Base-by-base conservation (phyloP, 73 alveolate species). In the Paramecium tetraurelia region DNA sequence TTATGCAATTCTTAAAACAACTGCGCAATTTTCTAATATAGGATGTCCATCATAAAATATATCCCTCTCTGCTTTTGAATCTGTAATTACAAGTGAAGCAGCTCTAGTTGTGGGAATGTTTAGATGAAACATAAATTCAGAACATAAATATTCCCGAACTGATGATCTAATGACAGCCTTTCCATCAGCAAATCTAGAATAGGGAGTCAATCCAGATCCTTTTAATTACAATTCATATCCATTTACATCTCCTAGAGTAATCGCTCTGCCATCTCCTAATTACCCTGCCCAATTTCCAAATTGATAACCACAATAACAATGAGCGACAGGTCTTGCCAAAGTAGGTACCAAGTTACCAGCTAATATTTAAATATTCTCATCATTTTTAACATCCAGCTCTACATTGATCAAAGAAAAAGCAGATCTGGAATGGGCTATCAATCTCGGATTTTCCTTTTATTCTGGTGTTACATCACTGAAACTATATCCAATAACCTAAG, bases 181-280 rank as follows among this genome's bases (percentile, higher is more conserved):
- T 12, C 99, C 99, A 88, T 97, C 99, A 16, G 98, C 97, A 85
- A 59, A 71, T 76, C 99, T 85, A 4, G 98, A 96, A 89, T 86
- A 97, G 40, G 99, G 99, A 6, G 99, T 97, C 38, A 92, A 38
- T 4, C 99, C 99, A 24, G 97, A 93, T 29, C 99, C 99, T 85
- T 97, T 97, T 58, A 96, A 86, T 83, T 97, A 94, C 68, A 96
- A 31, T 36, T 97, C 99, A 22, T 63, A 86, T 53, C 85, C 85
- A 63, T 53, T 80, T 18, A 94, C 59, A 86, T 95, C 98, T 8
- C 98, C 98, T 27, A 94, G 69, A 21, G 96, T 41, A 10, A 95
- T 95, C 1, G 98, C 98, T 83, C 98, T 95, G 0, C 98, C 98
- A 88, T 95, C 98, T 27, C 98, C 98, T 11, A 95, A 92, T 89